A percentile compares a stretch with the other conserved stretches of the same genome.
Evolutionary conservation across 78 protist genomes (phyloP).

Genomic region (Dictyostelium firmibasis): DNA sequence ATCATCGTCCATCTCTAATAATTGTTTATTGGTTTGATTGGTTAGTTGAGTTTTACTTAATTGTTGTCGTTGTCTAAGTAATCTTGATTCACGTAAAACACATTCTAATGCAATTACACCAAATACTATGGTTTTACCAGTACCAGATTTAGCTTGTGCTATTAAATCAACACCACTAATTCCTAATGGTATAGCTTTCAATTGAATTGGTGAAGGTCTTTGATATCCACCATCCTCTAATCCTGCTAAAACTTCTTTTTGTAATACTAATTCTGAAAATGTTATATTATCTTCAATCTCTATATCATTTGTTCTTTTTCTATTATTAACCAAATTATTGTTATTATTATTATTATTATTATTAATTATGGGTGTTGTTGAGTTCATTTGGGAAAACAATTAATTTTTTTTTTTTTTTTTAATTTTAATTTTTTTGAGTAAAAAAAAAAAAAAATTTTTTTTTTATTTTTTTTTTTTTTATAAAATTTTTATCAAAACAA

Average conservation of each 20-base stretch:
- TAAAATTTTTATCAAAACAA: not conserved
- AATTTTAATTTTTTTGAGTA: not conserved
- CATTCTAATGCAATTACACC: slow-evolving; percentile 41
- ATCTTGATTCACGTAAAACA: not conserved
- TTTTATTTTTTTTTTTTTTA: not conserved
- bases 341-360: too few relatives aligned
- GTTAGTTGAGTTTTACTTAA: not conserved
- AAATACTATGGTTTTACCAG: slow-evolving; percentile 87
- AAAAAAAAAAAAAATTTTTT: not conserved
- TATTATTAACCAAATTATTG: too few relatives aligned
- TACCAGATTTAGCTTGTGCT: slow-evolving; percentile 85
- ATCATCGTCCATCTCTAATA: slow-evolving; percentile 60
- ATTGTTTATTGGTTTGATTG: not conserved
- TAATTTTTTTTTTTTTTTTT: too few relatives aligned
- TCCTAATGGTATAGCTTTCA: slow-evolving; percentile 70
- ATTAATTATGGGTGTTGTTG: not conserved
- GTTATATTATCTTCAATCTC: slow-evolving; percentile 28
- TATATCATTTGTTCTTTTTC: slow-evolving; percentile 68
- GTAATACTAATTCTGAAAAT: slow-evolving; percentile 37
- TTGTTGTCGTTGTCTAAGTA: not conserved
- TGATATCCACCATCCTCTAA: slow-evolving; percentile 11
- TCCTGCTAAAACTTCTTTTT: slow-evolving; percentile 10
- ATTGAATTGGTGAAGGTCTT: slow-evolving; percentile 87
- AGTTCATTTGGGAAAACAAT: not conserved
- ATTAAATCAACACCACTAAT: slow-evolving; percentile 74